Evolutionary conservation across 768 basidiomycete genomes (phyloP), one percentile per base, ranked within the genome.

Genomic region (Lentinula edodes): DNA sequence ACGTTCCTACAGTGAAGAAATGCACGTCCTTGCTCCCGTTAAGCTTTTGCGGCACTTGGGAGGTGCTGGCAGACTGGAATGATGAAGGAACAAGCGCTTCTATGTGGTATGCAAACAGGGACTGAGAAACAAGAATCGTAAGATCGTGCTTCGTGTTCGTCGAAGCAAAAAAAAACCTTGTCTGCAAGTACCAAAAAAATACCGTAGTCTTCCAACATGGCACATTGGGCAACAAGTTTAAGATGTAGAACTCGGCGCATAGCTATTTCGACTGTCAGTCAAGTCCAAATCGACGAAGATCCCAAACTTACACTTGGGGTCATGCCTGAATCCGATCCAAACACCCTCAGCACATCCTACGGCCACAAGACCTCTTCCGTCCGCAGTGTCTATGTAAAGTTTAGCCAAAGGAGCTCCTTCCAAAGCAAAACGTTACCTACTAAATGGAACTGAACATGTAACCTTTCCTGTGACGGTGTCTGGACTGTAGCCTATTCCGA

Each of bases 51-150:
- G 95, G 95, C 1, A 88, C 87, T 67, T 91, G 88, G 0, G 84
- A 83, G 5, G 83, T 83, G 66, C 87, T 84, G 39, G 84, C 75
- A 58, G 81, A 86, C 48, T 86, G 83, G 6, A 86, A 85, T 0
- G 89, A 86, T 2, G 94, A 91, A 0, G 95, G 96, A 8, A 98
- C 95, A 36, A 99, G 83, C 0, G 95, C 95, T 73, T 99, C 96
- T 56, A 98, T 95, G 65, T 94, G 93, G 68, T 95, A 95, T 1
- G 97, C 95, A 63, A 97, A 93, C 2, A 98, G 78, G 0, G 88
- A 88, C 88, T 93, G 34, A 23, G 5, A 38, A 38, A 41, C 16
- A 23, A 46, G n/a, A 5, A 5, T n/a, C 32, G 16, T 59, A 38
- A 48, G 34, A 50, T 36, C 43, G 9, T 45, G 32, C 13, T 13